phyloP scores from a whole-genome alignment of 306 rosid species.

The Cicer judaicum region DNA sequence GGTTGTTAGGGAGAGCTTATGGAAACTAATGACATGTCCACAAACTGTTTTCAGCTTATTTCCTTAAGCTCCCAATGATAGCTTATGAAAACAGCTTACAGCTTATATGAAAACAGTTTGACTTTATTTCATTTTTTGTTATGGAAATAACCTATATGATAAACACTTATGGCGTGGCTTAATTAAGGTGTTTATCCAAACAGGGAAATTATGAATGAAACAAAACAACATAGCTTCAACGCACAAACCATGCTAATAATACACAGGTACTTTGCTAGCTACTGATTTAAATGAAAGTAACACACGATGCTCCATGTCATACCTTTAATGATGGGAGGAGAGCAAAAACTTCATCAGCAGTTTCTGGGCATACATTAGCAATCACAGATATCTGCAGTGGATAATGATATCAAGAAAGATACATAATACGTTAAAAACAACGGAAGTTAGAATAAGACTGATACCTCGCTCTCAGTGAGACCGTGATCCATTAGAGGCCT shows the following conservation, averaged over 20 bases:
- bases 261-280: too few relatives aligned
- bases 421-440: constrained; percentile 30
- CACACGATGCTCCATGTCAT: constrained; percentile 34
- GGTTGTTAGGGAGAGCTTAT: too few relatives aligned
- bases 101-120: too few relatives aligned
- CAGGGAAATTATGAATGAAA: too few relatives aligned
- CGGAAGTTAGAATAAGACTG: constrained; percentile 41
- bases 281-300: constrained; percentile 4
- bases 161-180: too few relatives aligned
- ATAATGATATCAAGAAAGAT: constrained; percentile 42
- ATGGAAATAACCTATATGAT: too few relatives aligned
- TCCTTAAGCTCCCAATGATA: too few relatives aligned
- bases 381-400: constrained; percentile 75
- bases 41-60: too few relatives aligned
- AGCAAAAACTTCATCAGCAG: constrained; percentile 78
- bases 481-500: constrained; percentile 65
- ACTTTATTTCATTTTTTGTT: too few relatives aligned
- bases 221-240: background rate
- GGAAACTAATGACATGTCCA: too few relatives aligned
- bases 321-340: constrained; percentile 87
- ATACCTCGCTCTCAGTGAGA: constrained; percentile 80
- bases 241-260: background rate
- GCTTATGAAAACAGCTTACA: too few relatives aligned
- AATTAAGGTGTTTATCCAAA: too few relatives aligned
- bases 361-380: constrained; percentile 81